These are phyloP conservation scores for Acephala macrosclerotiorum DNA, from an alignment of 2,329 filamentous ascomycete genomes.

Conservation along the genomic window DNA sequence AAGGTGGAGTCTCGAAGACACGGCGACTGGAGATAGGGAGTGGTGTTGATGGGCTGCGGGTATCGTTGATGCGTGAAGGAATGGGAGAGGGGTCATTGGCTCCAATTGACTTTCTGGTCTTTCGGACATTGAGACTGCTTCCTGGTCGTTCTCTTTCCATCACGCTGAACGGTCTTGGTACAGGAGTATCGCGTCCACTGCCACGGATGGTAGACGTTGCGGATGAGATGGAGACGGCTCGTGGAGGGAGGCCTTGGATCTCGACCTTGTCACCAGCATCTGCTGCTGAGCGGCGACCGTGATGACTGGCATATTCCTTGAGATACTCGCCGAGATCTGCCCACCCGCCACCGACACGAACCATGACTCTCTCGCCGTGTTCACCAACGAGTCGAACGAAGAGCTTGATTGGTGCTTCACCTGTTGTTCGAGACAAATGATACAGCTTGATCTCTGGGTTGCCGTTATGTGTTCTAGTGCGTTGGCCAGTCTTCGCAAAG, in stretches of 20 bases:
- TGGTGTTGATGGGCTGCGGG: slow-evolving; percentile 37
- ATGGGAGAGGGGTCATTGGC: slow-evolving; percentile 11
- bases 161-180: slow-evolving; percentile 37
- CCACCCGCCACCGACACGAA: slow-evolving; percentile 98
- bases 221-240: slow-evolving; percentile 38
- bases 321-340: slow-evolving; percentile 95
- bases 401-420: slow-evolving; percentile 89
- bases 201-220: slow-evolving; percentile 34
- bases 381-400: slow-evolving; percentile 94
- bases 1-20: slow-evolving; percentile 28
- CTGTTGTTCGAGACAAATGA: slow-evolving; percentile 84
- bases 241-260: slow-evolving; percentile 59
- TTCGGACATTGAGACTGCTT: slow-evolving; percentile 40
- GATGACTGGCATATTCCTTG: slow-evolving; percentile 90
- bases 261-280: slow-evolving; percentile 62
- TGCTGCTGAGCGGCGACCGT: slow-evolving; percentile 72
- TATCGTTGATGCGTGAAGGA: slow-evolving; percentile 7
- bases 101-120: slow-evolving; percentile 39
- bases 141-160: slow-evolving; percentile 36
- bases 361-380: slow-evolving; percentile 92
- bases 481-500: slow-evolving; percentile 50
- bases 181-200: slow-evolving; percentile 49
- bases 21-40: slow-evolving; percentile 26
- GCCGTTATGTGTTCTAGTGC: slow-evolving; percentile 56
- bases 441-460: slow-evolving; percentile 88